Conservation (phyloP, 2,329 filamentous ascomycete genomes). For the Apiospora kogelbergensis region DNA sequence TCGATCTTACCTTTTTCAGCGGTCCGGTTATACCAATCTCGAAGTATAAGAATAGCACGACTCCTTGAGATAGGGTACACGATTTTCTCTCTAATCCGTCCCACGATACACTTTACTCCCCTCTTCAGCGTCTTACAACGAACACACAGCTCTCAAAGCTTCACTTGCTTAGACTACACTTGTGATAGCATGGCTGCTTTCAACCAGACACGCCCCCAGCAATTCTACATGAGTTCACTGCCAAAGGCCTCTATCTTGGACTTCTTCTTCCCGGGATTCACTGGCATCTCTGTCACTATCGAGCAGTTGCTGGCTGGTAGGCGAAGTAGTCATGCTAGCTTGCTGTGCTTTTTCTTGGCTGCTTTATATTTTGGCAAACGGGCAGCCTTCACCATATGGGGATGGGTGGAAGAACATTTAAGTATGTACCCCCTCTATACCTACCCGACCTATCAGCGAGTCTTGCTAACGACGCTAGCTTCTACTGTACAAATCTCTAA, state of each 20-base stretch:
- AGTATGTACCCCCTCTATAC: background rate
- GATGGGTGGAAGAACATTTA: background rate
- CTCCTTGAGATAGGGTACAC: no score
- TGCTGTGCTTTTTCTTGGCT: background rate
- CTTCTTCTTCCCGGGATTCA: background rate
- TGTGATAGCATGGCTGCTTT: background rate
- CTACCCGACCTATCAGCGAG: background rate
- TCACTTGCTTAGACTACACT: background rate
- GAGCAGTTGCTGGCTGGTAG: background rate
- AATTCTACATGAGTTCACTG: background rate
- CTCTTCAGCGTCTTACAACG: background rate
- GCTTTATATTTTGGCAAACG: background rate
- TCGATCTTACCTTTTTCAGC: no score
- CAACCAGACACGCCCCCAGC: background rate
- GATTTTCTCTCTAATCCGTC: no score
- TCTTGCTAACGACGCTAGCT: background rate
- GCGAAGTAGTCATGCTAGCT: background rate
- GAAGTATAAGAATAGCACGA: no score
- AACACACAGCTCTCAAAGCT: background rate
- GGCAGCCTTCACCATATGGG: background rate
- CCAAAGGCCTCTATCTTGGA: background rate
- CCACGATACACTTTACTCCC: background rate
- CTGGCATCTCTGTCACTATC: background rate
- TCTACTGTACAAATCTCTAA: background rate
- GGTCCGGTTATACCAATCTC: no score